A percentile compares a stretch with the other conserved stretches of the same genome.
These are phyloP conservation scores for Melastoma malabathricum DNA, from an alignment of 345 rosid species.

Conservation along the genomic window DNA sequence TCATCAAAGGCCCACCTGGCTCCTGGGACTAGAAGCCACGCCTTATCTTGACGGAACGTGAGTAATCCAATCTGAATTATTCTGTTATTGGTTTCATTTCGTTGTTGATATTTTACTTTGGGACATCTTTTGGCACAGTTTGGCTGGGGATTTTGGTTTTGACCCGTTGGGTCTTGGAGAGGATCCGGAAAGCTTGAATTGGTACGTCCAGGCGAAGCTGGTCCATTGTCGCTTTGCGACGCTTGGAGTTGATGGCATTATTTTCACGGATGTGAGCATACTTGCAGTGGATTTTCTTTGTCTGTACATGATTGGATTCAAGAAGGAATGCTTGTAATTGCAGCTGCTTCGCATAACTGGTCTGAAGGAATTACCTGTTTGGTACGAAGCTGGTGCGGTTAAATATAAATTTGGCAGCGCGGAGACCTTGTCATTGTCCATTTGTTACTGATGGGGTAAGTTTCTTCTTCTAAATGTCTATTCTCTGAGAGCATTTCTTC, in stretches of 20 bases:
- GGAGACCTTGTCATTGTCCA: conserved; percentile 51
- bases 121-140: conserved; percentile 19
- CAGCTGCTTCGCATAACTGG: conserved; percentile 76
- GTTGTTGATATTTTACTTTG: not conserved
- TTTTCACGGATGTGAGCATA: conserved; percentile 64
- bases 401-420: conserved; percentile 66
- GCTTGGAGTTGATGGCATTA: conserved; percentile 90
- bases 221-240: conserved; percentile 89
- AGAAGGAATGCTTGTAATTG: conserved; percentile 3
- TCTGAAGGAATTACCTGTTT: conserved; percentile 56
- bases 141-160: conserved; percentile 83
- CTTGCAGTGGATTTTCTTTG: not conserved
- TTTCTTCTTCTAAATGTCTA: not conserved
- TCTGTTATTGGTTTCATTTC: not conserved
- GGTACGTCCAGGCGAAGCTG: conserved; percentile 96
- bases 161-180: conserved; percentile 94
- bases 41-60: conserved; percentile 81
- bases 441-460: conserved; percentile 77
- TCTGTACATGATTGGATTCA: not conserved
- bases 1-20: conserved; percentile 81
- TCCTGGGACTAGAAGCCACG: conserved; percentile 86
- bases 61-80: conserved; percentile 11
- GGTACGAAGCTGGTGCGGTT: conserved; percentile 91
- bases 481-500: not conserved
- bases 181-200: conserved; percentile 73